Percentiles rank a stretch among this genome's conserved stretches.
phyloP scores from a whole-genome alignment of 495 filamentous ascomycete genomes.

The Aspergillus carlsbadensis region DNA sequence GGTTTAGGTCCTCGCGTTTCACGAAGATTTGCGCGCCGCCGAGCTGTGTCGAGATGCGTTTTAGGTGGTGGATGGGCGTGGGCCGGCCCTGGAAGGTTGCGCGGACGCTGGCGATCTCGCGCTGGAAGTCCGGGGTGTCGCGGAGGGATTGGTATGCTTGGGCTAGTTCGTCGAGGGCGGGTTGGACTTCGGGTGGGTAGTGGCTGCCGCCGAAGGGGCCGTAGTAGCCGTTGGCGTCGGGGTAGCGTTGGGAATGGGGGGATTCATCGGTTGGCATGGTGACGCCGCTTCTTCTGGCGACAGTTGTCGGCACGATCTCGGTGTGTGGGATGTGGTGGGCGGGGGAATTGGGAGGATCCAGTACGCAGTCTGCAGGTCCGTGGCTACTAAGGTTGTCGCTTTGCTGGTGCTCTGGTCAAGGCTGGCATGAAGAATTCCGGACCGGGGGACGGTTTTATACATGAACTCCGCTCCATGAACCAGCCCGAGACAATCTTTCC shows the following conservation, averaged over 20 bases:
- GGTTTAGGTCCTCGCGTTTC: background rate
- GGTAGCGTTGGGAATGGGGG: constrained; percentile 1
- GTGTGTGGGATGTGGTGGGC: too few species aligned
- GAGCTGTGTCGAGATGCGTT: constrained; percentile 26
- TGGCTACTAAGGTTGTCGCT: too few species aligned
- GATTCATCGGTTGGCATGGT: background rate
- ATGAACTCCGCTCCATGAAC: too few species aligned
- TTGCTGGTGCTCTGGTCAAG: too few species aligned
- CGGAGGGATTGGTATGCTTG: background rate
- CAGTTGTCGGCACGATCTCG: too few species aligned
- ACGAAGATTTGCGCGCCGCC: background rate
- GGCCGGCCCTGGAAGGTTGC: constrained; percentile 21
- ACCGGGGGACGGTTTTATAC: too few species aligned
- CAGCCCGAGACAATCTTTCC: too few species aligned
- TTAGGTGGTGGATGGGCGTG: constrained; percentile 18
- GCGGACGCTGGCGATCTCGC: constrained; percentile 12
- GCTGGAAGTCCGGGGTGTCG: background rate
- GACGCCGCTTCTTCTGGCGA: too few species aligned
- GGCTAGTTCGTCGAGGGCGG: constrained; percentile 19
- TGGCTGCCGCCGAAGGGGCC: constrained; percentile 24
- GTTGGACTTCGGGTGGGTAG: constrained; percentile 17
- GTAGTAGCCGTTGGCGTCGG: constrained; percentile 20
- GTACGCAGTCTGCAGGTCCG: too few species aligned
- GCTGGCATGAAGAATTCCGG: too few species aligned
- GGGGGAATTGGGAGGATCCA: too few species aligned